Evolutionary conservation across 2,329 filamentous ascomycete genomes (phyloP).

Genomic region (Emmonsiellopsis sp.): DNA sequence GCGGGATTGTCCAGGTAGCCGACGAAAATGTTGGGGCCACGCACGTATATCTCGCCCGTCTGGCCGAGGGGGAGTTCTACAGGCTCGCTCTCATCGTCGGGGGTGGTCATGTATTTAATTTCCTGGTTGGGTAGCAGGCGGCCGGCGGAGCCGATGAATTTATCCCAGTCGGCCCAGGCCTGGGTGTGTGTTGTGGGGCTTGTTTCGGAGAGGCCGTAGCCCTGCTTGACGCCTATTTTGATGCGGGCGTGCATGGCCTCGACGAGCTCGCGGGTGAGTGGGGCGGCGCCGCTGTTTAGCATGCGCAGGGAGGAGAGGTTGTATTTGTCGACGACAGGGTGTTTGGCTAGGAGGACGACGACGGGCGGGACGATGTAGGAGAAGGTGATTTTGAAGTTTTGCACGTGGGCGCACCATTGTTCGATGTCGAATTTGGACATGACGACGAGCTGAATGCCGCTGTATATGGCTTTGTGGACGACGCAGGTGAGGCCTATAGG

Average conservation of each 20-base stretch:
- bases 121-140: constrained; percentile 68
- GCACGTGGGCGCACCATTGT: constrained; percentile 65
- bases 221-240: constrained; percentile 77
- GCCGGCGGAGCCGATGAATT: constrained; percentile 69
- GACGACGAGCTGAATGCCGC: constrained; percentile 58
- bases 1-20: constrained; percentile 53
- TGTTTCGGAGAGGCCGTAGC: constrained; percentile 84
- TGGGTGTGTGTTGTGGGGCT: constrained; percentile 70
- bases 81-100: constrained; percentile 40
- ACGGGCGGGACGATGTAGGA: constrained; percentile 79
- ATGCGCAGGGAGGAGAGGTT: constrained; percentile 70
- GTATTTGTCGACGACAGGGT: constrained; percentile 69
- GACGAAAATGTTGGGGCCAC: constrained; percentile 55
- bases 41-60: constrained; percentile 60
- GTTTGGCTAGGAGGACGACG: constrained; percentile 69
- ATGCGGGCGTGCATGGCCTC: constrained; percentile 65
- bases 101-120: constrained; percentile 63
- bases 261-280: constrained; percentile 71
- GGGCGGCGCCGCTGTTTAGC: constrained; percentile 81
- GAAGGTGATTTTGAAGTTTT: constrained; percentile 67
- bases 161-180: constrained; percentile 65
- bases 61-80: constrained; percentile 53
- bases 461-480: constrained; percentile 58
- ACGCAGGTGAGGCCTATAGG: constrained; percentile 58
- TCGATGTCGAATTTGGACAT: constrained; percentile 77